phyloP scores from a whole-genome alignment of 2,329 filamentous ascomycete species.

The Ceratocystis colombiana region DNA sequence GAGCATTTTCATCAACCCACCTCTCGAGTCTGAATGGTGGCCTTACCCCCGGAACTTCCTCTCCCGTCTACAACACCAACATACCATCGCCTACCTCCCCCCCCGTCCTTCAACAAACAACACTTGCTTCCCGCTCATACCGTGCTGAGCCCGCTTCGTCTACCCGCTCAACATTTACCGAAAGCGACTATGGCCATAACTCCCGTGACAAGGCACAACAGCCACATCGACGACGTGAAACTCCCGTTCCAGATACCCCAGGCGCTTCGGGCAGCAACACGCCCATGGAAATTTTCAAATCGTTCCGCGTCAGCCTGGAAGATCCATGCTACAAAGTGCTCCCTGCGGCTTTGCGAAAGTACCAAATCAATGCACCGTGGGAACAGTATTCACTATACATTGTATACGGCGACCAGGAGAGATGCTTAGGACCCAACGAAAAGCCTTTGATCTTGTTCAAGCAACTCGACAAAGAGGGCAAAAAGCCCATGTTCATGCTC shows the following conservation, averaged over 20 bases:
- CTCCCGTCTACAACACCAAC: conserved; percentile 50
- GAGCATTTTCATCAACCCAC: conserved; percentile 57
- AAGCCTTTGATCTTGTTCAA: conserved; percentile 95
- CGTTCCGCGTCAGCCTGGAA: conserved; percentile 94
- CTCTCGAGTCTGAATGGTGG: conserved; percentile 60
- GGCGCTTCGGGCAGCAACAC: conserved; percentile 36
- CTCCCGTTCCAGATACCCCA: conserved; percentile 52
- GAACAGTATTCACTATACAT: conserved; percentile 97
- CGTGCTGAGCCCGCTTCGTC: conserved; percentile 46
- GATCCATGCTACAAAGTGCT: conserved; percentile 96
- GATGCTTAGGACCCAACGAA: conserved; percentile 82
- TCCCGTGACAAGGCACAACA: conserved; percentile 35
- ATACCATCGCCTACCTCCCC: conserved; percentile 61
- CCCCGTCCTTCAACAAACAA: conserved; percentile 45
- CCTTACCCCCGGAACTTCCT: conserved; percentile 43
- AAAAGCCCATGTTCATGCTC: conserved; percentile 99
- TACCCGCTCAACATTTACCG: conserved; percentile 46
- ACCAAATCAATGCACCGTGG: conserved; percentile 97
- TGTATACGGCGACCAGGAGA: conserved; percentile 96
- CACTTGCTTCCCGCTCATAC: conserved; percentile 52
- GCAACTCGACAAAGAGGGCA: conserved; percentile 89
- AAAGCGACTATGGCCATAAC: conserved; percentile 34
- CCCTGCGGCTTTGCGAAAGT: conserved; percentile 90
- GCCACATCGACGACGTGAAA: conserved; percentile 48
- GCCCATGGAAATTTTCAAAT: conserved; percentile 95